Evolutionary conservation across 108 stramenopile genomes (phyloP), one percentile per base, ranked within the genome.

Genomic region (Cyclostephanos invisitatus): DNA sequence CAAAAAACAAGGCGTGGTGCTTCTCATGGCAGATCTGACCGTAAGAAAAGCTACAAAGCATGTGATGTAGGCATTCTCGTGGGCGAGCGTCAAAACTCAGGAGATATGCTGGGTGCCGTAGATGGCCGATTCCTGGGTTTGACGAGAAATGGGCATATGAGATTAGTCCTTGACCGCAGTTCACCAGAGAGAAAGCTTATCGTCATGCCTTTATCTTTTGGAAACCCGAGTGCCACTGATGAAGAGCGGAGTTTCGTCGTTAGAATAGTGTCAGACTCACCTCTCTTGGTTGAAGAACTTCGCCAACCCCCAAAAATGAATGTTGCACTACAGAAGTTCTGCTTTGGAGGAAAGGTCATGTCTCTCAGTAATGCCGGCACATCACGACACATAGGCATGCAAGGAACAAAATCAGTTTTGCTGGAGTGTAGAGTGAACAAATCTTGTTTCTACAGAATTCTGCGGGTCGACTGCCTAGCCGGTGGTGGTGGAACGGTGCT

Each of bases 151-250:
- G 86, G 87, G 17, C 85, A 88, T 48, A 71, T 83, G 20, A 51
- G 77, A 36, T 38, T 92, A 24, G 74, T 83, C 24, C 36, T 90
- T 71, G 68, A 82, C 59, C 78, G 87, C 7, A 78, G 75, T 49
- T 54, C 75, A 55, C 58, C 38, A 21, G 70, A 78, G 10, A 70
- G 61, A 25, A 80, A 54, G 40, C 32, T 86, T 42, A 82, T 90
- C 10, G 85, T 90, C 18, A 90, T 90, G 89, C 89, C 89, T 5
- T 60, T 90, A 8, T 84, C 76, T 20, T 90, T 90, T 64, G 87
- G 87, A 3, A 86, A 90, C 73, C 89, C 89, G 6, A 64, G 84
- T 17, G 89, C 89, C 29, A 88, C 87, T 0, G 89, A 90, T 60
- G 82, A 86, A 51, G 85, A 80, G 15, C 40, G 74, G 5, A 80